Conservation (phyloP, 164 flowering plant genomes). For the Magnolia officinalis region DNA sequence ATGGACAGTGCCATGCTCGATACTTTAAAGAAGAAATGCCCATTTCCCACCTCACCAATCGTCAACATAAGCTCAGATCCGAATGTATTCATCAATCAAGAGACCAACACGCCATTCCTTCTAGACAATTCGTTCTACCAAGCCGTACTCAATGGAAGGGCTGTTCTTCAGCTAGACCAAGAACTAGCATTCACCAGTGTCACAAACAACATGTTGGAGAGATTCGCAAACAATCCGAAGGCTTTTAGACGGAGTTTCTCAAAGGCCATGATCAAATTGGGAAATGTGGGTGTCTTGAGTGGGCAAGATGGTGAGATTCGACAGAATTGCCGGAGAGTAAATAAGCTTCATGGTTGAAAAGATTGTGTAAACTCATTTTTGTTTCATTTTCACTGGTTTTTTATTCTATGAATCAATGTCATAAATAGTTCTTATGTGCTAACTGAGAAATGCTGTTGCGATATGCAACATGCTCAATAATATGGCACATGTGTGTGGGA, state of each 20-base stretch:
- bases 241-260: conserved; percentile 30
- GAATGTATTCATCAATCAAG: conserved; percentile 22
- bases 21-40: conserved; percentile 11
- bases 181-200: conserved; percentile 26
- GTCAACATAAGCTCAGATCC: conserved; percentile 21
- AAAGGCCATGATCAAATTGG: conserved; percentile 41
- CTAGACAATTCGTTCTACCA: conserved; percentile 18
- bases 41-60: conserved; percentile 10
- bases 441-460: too few relatives aligned
- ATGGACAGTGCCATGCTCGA: conserved; percentile 22
- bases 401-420: not conserved
- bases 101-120: conserved; percentile 17
- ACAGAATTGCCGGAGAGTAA: conserved; percentile 33
- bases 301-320: conserved; percentile 38
- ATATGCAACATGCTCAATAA: too few relatives aligned
- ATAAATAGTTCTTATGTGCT: too few relatives aligned
- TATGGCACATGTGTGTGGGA: too few relatives aligned
- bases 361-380: not conserved
- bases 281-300: conserved; percentile 28
- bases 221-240: conserved; percentile 14
- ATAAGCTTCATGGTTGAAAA: conserved; percentile 4
- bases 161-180: conserved; percentile 38
- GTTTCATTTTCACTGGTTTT: not conserved
- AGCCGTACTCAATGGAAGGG: conserved; percentile 17
- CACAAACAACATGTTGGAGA: conserved; percentile 16